Evolutionary conservation across 257 asterid species (phyloP), one percentile per base, ranked within the genome.

Genomic region (Coffea canephora): DNA sequence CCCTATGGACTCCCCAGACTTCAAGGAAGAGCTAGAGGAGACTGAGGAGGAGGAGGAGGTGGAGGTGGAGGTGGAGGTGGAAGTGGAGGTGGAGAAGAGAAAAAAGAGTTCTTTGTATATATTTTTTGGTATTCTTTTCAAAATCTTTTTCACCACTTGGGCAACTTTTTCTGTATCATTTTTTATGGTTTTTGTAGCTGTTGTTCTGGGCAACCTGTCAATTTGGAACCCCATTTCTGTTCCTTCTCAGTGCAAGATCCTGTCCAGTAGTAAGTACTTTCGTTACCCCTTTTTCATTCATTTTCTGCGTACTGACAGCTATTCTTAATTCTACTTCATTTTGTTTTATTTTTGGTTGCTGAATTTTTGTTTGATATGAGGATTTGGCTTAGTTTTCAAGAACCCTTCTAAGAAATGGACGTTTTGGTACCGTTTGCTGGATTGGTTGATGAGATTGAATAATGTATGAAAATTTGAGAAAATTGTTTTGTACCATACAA

Each of bases 181-280:
- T 83, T 70, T 88, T 73, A 76, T 91, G 74, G 83, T 95, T 69
- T 87, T 87, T 77, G 46, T 90, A 50, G 96, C 96, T 74, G 91
- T 90, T 85, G 80, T 87, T 65, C 62, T 91, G 55, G 97, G 89
- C 14, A 90, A 86, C 79, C 78, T 92, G 67, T 84, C 97, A 61
- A 72, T 91, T 80, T 91, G 96, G 95, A 91, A 87, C 86, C 98
- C 97, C 43, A 94, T 95, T 83, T 89, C 96, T 67, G 90, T 95
- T 27, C 91, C 91, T 59, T 89, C 98, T 49, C 91, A 86, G 78
- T 95, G 99, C 92, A 91, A 87, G 83, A 92, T 95, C 45, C 91
- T 93, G 57, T 92, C 99, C 15, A 95, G 92, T 86, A 88, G 99
- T 95, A 81, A 91, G 95, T 88, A 8, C 18, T 71, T 21, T 21